A percentile compares a stretch with the other conserved stretches of the same genome.
phyloP scores from a whole-genome alignment of 495 filamentous ascomycete genomes.

The Terfezia claveryi region DNA sequence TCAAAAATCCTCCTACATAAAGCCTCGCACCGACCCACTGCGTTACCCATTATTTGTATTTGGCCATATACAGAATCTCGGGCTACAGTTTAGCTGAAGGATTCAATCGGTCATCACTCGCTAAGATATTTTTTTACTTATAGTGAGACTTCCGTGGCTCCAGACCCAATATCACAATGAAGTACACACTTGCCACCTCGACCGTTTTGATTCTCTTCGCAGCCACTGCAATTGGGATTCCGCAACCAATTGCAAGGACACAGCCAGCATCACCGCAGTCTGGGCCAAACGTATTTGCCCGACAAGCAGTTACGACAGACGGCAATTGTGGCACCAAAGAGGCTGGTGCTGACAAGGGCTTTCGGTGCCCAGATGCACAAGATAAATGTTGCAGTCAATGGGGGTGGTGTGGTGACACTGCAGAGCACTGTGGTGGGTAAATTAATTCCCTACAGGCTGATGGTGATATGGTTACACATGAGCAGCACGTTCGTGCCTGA shows the following conservation, averaged over 20 bases:
- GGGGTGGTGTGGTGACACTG: constrained; percentile 15
- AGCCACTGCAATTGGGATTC: not conserved
- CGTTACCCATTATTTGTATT: no score
- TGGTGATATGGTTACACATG: not conserved
- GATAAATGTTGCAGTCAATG: constrained; percentile 14
- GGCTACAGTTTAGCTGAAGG: no score
- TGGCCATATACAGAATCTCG: no score
- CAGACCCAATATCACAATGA: not conserved
- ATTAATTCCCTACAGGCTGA: not conserved
- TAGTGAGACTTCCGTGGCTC: not conserved
- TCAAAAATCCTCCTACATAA: no score
- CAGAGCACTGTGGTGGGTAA: constrained; percentile 14
- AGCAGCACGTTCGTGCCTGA: not conserved
- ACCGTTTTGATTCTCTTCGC: not conserved
- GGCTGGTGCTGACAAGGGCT: not conserved
- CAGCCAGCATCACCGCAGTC: not conserved
- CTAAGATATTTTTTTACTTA: no score
- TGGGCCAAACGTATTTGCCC: not conserved
- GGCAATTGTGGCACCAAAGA: not conserved
- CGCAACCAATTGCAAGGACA: not conserved
- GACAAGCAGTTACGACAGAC: not conserved
- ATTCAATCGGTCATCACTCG: no score
- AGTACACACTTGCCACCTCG: not conserved
- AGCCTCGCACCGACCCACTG: no score
- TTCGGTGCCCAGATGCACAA: not conserved